Percentiles rank a stretch among this genome's conserved stretches.
Evolutionary conservation across 176 grass and related monocot species (phyloP).

Genomic region (Hyparrhenia diplandra): DNA sequence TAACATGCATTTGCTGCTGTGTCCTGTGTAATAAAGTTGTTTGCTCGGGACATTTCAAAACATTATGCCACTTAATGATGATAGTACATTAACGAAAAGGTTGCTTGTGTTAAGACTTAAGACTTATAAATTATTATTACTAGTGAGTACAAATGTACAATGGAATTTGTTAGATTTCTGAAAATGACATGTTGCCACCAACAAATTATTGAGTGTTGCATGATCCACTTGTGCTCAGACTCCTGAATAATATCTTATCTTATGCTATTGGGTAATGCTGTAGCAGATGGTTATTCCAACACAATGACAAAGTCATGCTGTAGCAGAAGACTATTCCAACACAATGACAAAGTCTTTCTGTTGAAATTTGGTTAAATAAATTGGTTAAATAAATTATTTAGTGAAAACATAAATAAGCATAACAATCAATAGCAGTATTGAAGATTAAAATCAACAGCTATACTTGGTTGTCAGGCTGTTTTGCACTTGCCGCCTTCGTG

Average conservation of each 20-base stretch:
- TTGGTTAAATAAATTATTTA: background rate
- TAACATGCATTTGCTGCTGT: background rate
- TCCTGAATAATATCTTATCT: background rate
- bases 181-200: background rate
- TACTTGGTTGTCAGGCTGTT: background rate
- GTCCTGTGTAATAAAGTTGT: background rate
- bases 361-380: background rate
- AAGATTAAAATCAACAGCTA: background rate
- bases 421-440: background rate
- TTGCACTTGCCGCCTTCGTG: background rate
- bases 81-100: conserved; percentile 3
- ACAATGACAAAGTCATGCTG: background rate
- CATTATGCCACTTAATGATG: background rate
- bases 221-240: background rate
- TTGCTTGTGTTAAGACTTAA: background rate
- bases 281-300: background rate
- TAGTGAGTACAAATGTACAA: background rate
- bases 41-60: conserved; percentile 19
- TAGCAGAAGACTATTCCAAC: background rate
- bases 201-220: conserved; percentile 17
- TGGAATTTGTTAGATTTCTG: background rate
- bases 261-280: background rate
- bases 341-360: background rate
- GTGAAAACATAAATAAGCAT: background rate
- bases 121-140: too few species aligned